These are phyloP conservation scores for Podila epigama DNA, from an alignment of 192 early-diverging fungal species.

Conservation along the genomic window DNA sequence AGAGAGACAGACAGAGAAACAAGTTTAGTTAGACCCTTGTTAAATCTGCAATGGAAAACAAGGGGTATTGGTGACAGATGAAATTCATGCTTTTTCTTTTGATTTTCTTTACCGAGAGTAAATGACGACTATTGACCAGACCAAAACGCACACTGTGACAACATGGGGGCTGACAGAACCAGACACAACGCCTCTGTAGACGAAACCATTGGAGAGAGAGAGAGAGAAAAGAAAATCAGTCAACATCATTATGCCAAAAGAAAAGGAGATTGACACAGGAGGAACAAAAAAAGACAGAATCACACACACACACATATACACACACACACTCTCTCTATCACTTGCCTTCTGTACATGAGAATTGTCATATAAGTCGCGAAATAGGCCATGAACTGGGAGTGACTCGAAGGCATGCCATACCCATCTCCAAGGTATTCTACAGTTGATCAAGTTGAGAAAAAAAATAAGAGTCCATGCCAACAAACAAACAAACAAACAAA, in stretches of 20 bases:
- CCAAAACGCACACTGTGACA: constrained; percentile 11
- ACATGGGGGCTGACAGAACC: constrained; percentile 19
- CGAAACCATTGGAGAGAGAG: background rate
- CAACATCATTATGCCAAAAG: background rate
- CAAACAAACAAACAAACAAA: background rate
- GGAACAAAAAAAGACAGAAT: too few relatives aligned
- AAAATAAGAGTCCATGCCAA: background rate
- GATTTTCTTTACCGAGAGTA: constrained; percentile 50
- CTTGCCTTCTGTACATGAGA: constrained; percentile 58
- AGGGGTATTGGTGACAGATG: background rate
- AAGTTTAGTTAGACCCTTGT: background rate
- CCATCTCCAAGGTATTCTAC: constrained; percentile 72
- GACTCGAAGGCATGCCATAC: constrained; percentile 90
- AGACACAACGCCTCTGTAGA: constrained; percentile 5
- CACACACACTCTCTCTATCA: too few relatives aligned
- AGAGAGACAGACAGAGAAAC: background rate
- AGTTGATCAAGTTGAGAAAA: background rate
- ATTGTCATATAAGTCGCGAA: constrained; percentile 70
- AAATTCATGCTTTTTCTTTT: background rate
- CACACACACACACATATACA: too few relatives aligned
- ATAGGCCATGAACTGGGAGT: constrained; percentile 83
- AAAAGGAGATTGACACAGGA: background rate
- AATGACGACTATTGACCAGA: constrained; percentile 25
- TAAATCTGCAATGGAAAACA: background rate
- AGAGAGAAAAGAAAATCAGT: background rate